phyloP scores from a whole-genome alignment of 2,329 filamentous ascomycete species.

The Verticillium longisporum region DNA sequence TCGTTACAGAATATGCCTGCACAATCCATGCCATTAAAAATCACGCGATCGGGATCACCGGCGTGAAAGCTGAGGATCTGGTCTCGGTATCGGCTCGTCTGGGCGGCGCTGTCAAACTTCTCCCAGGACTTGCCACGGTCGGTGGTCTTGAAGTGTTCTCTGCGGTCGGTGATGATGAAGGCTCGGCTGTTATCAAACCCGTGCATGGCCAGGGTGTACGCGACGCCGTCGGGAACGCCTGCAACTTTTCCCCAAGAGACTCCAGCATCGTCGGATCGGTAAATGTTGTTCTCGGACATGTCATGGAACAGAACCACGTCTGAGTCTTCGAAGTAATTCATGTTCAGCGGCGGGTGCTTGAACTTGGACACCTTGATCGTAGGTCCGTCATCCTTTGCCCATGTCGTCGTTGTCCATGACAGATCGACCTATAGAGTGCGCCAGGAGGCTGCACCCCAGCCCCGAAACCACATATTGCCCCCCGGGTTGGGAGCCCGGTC shows the following conservation, averaged over 20 bases:
- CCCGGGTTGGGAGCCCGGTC: conserved; percentile 16
- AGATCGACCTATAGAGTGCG: conserved; percentile 36
- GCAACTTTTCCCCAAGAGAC: conserved; percentile 64
- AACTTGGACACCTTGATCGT: conserved; percentile 60
- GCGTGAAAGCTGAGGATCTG: conserved; percentile 71
- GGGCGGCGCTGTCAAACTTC: conserved; percentile 57
- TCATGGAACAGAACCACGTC: conserved; percentile 76
- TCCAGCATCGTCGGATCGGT: conserved; percentile 76
- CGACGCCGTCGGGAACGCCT: conserved; percentile 56
- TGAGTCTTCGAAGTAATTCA: conserved; percentile 90
- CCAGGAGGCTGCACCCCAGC: conserved; percentile 38
- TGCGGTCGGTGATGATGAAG: conserved; percentile 65
- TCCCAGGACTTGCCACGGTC: conserved; percentile 80
- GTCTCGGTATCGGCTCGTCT: conserved; percentile 46
- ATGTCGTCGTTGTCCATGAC: conserved; percentile 27
- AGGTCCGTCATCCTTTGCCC: conserved; percentile 55
- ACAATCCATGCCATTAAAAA: conserved; percentile 74
- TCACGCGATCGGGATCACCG: conserved; percentile 72
- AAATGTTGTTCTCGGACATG: conserved; percentile 54
- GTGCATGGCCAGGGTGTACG: conserved; percentile 64
- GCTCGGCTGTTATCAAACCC: conserved; percentile 72
- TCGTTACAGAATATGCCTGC: conserved; percentile 57
- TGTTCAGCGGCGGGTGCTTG: conserved; percentile 55
- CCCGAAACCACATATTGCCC: conserved; percentile 49
- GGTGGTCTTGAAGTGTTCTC: conserved; percentile 75